phyloP scores from a whole-genome alignment of 169 alveolate species.

The Cryptosporidium baileyi region DNA sequence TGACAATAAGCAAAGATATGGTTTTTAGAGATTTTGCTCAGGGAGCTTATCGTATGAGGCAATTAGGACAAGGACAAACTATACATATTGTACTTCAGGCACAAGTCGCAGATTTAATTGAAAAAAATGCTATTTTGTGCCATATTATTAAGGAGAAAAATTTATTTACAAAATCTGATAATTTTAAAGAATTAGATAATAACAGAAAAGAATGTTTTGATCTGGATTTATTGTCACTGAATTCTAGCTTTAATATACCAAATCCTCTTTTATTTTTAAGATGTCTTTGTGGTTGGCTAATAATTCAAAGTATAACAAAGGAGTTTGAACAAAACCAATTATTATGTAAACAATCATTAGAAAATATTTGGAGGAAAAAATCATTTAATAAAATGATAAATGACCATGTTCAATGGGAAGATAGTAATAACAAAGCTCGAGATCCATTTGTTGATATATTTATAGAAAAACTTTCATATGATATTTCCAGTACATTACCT shows the following conservation, averaged over 20 bases:
- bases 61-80: constrained; percentile 84
- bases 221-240: constrained; percentile 65
- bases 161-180: constrained; percentile 15
- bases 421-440: constrained; percentile 25
- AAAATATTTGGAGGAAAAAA: constrained; percentile 80
- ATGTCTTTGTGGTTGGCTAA: constrained; percentile 77
- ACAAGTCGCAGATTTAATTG: constrained; percentile 79
- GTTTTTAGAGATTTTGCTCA: constrained; percentile 88
- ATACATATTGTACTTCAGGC: constrained; percentile 80
- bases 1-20: constrained; percentile 89
- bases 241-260: constrained; percentile 28
- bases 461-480: constrained; percentile 74
- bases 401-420: constrained; percentile 79
- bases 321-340: constrained; percentile 80
- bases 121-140: constrained; percentile 19
- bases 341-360: constrained; percentile 79
- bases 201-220: neutral
- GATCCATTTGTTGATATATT: constrained; percentile 74
- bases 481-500: constrained; percentile 67
- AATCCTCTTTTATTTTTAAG: constrained; percentile 73
- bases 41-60: constrained; percentile 91
- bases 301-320: constrained; percentile 77
- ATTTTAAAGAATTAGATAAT: neutral
- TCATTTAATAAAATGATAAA: constrained; percentile 78
- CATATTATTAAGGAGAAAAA: neutral